phyloP scores from a whole-genome alignment of 192 early-diverging fungal genomes.

The Diversispora eburnea region DNA sequence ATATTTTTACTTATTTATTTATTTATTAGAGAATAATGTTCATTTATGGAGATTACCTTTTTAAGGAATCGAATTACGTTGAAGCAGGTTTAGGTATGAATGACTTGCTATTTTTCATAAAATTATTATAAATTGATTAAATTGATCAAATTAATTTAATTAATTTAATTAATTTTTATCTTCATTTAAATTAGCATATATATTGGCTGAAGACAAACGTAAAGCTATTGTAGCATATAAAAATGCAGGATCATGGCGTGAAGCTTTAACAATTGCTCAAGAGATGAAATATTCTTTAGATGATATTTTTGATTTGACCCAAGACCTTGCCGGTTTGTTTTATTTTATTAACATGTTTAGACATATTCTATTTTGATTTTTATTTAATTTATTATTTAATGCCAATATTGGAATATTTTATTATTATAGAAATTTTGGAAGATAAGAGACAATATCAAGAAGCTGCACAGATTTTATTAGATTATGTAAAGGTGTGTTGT shows the following conservation, averaged over 20 bases:
- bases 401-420: neutral
- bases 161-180: constrained; percentile 3
- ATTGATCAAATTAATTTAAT: too few relatives aligned
- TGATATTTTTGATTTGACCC: constrained; percentile 50
- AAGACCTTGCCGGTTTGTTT: constrained; percentile 50
- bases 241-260: constrained; percentile 59
- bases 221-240: constrained; percentile 59
- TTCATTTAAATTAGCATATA: constrained; percentile 43
- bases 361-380: neutral
- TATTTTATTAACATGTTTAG: neutral
- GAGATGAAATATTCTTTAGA: constrained; percentile 46
- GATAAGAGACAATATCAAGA: constrained; percentile 60
- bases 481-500: constrained; percentile 53
- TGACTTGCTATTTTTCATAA: constrained; percentile 12
- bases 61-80: constrained; percentile 48
- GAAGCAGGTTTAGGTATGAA: constrained; percentile 62
- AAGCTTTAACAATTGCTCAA: constrained; percentile 62
- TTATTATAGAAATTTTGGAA: constrained; percentile 43
- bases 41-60: constrained; percentile 65
- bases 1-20: neutral
- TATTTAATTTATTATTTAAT: constrained; percentile 34
- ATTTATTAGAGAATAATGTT: constrained; percentile 32
- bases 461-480: constrained; percentile 68
- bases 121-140: constrained; percentile 7
- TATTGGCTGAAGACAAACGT: constrained; percentile 52